Percentiles rank a stretch among this genome's conserved stretches.
Evolutionary conservation across 2,329 filamentous ascomycete species (phyloP).

Genomic region (Orbilia oligospora): DNA sequence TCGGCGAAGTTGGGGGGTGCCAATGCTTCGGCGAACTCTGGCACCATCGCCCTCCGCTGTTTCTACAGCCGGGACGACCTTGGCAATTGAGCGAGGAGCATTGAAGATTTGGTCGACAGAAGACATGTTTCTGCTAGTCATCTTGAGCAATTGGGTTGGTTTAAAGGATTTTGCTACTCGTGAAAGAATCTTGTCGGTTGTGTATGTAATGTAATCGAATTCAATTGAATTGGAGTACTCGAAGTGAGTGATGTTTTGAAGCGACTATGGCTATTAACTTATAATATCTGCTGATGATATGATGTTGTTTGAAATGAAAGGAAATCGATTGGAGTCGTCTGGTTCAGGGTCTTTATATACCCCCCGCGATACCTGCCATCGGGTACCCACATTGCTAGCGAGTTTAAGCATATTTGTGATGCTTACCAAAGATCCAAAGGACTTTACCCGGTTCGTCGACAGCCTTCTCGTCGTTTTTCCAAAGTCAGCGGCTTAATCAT

Average conservation of each 20-base stretch:
- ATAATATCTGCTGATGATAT: neutral
- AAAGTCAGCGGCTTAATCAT: conserved; percentile 49
- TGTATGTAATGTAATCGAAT: neutral
- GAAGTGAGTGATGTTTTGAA: neutral
- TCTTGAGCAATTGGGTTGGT: conserved; percentile 27
- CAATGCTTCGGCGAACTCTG: conserved; percentile 86
- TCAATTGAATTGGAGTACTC: conserved; percentile 18
- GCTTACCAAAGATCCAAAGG: conserved; percentile 47
- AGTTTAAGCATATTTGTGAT: conserved; percentile 37
- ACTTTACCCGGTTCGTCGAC: conserved; percentile 49
- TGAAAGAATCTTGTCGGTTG: conserved; percentile 48
- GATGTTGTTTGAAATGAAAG: conserved; percentile 42
- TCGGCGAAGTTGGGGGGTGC: conserved; percentile 84
- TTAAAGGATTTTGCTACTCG: conserved; percentile 32
- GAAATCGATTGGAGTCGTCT: conserved; percentile 19
- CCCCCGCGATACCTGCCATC: conserved; percentile 29
- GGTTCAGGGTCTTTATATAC: conserved; percentile 47
- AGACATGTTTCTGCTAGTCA: conserved; percentile 54
- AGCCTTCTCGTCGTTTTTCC: neutral
- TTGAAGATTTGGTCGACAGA: conserved; percentile 54
- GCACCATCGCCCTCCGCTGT: conserved; percentile 91
- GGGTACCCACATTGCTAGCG: conserved; percentile 9
- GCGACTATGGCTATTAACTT: too few species aligned
- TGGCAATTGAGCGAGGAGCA: conserved; percentile 80
- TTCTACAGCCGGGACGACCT: conserved; percentile 86